Evolutionary conservation across 2,329 filamentous ascomycete species (phyloP), one percentile per base, ranked within the genome.

Genomic region (Epichloe sylvatica): DNA sequence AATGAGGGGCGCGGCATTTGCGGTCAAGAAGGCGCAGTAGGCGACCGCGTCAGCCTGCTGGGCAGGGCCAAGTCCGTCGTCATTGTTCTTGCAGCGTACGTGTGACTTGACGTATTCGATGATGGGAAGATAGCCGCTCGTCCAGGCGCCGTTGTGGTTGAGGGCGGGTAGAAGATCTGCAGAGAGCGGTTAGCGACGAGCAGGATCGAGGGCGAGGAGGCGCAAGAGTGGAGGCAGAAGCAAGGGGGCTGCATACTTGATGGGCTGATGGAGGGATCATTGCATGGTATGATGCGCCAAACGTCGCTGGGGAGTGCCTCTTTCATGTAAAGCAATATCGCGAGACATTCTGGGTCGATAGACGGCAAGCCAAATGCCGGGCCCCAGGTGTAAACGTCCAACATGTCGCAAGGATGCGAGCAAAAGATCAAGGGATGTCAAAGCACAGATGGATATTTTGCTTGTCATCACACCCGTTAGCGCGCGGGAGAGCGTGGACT

Each of bases 311-410:
- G 75, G 23, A 86, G 70, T 51, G 75, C 75, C 58, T 79, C 72
- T 53, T 79, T 76, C 51, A 94, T 74, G 63, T 90, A 90, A 48
- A 86, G 80, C 56, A 95, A 80, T 41, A 84, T 75, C 30, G 90
- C 90, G 53, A 94, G 78, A 63, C 90, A 97, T 71, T 94, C 86
- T 43, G 91, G 75, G 61, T 97, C 90, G 59, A 97, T 84, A 41
- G 92, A 97, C 13, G 91, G 83, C 42, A 96, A 78, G 39, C 81
- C 82, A 65, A 95, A 94, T 39, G 86, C 90, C 49, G 88, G 83
- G 46, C 90, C 90, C 84, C 90, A 94, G 61, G 95, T 77, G 68
- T 95, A 85, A 52, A 98, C 78, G 68, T 91, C 79, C 46, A 69
- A 54, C 66, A 68, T 69, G 46, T 30, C 36, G 30, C 39, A 42